Base-by-base conservation (phyloP, 345 rosid species). In the Salix purpurea region DNA sequence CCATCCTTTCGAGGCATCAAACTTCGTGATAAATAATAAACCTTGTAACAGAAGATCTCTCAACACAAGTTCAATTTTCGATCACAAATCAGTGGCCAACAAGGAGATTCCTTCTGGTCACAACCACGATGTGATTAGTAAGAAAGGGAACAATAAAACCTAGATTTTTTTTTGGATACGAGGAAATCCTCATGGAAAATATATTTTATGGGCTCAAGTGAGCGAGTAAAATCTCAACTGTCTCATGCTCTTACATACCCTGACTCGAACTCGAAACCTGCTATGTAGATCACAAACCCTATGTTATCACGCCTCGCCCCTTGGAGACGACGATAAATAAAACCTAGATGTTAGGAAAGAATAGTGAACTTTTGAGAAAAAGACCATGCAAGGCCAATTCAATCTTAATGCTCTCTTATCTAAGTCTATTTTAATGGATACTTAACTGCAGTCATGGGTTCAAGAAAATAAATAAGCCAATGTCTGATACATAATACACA, bases 401-500 rank as follows among this genome's bases (percentile, higher is more conserved):
- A 68, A 37, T 77, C 80, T 76, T 71, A 34, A 71, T 67, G 82
- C 70, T 73, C 68, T 74, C 80, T 79, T 71, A 67, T 71, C 81
- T 42, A 73, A 30, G 75, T 81, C 77, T 78, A 66, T 70, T 34
- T 75, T 40, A 60, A 61, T 28, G 70, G 52, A 66, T 67, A 65
- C 68, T 78, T 70, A 74, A 80, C 60, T 34, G 77, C 81, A 76
- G 77, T 81, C 4, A 37, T 19, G 69, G 79, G 86, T 83, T 73
- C 70, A 28, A 64, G 70, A 80, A 67, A 72, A 74, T 67, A 78
- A 79, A 78, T 67, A 77, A 81, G 83, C 69, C 69, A 65, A 72
- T 77, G 82, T 83, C 78, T 42, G 78, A 68, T 30, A 77, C 24
- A 85, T 83, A 24, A 80, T 74, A 88, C 86, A 86, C 83, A 80